Evolutionary conservation across 305 asterid species (phyloP), one percentile per base, ranked within the genome.

Genomic region (Withania somnifera): DNA sequence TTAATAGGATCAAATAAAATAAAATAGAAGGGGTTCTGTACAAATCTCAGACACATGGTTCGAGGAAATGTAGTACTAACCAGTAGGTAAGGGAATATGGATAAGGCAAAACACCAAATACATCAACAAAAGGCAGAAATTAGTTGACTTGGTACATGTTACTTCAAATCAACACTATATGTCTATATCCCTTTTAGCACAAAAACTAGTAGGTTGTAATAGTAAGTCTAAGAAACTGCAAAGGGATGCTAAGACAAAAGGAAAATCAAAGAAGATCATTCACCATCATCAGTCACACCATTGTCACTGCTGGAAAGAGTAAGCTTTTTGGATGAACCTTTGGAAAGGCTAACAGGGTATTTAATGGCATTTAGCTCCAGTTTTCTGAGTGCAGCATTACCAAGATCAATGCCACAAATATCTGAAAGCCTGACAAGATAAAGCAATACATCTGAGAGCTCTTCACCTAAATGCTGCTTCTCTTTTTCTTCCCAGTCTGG

Each of bases 361-460:
- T 88, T 88, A 20, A 83, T 78, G 54, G 86, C 90, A 84, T 90
- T 90, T 24, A 84, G 87, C 64, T 86, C 89, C 42, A 88, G 40
- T 67, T 90, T 90, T 28, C 88, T 80, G 1, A 86, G 88, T 11
- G 80, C 90, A 82, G 93, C 93, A 66, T 84, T 80, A 28, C 78
- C 87, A 38, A 90, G 86, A 86, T 90, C 93, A 85, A 90, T 79
- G 78, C 88, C 93, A 82, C 91, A 90, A 15, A 90, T 63, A 85
- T 87, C 90, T 60, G 91, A 87, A 6, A 89, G 85, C 85, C 87
- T 84, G 40, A 88, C 82, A 11, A 89, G 90, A 66, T 89, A 89
- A 28, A 89, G 88, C 82, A 88, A 47, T 56, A 88, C 91, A 85
- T 89, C 92, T 32, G 91, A 86, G 2, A 89, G 86, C 82, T 89